Evolutionary conservation across 2,329 filamentous ascomycete genomes (phyloP).

Genomic region (Lasiodiplodia sp.): DNA sequence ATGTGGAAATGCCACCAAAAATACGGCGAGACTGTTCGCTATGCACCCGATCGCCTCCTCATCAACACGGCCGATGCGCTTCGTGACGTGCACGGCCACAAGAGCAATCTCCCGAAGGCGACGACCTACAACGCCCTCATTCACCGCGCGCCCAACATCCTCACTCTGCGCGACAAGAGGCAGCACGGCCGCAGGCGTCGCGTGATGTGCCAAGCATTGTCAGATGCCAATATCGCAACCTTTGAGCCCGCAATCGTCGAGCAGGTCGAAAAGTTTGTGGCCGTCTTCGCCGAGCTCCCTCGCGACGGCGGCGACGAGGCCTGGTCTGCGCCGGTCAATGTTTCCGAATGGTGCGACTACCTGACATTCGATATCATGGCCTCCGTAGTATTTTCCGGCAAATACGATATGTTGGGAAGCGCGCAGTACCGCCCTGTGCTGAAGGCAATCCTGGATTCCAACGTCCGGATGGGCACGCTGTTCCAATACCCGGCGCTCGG

Average conservation of each 20-base stretch:
- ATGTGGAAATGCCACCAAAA: conserved; percentile 73
- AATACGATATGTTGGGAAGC: conserved; percentile 53
- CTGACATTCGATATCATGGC: conserved; percentile 62
- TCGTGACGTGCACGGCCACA: conserved; percentile 37
- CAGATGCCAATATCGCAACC: conserved; percentile 51
- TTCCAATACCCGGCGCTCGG: conserved; percentile 21
- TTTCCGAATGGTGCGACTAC: conserved; percentile 15
- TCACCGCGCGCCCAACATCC: conserved; percentile 52
- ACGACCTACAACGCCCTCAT: conserved; percentile 44
- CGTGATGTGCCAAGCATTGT: conserved; percentile 56
- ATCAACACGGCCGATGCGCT: conserved; percentile 71
- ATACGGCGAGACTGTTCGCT: conserved; percentile 77
- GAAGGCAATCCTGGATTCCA: conserved; percentile 47
- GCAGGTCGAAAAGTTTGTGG: conserved; percentile 17
- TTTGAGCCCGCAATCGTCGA: conserved; percentile 20
- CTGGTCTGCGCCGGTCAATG: conserved; percentile 13
- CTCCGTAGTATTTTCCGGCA: conserved; percentile 55
- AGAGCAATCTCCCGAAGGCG: conserved; percentile 16
- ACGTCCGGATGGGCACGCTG: conserved; percentile 22
- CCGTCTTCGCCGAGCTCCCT: conserved; percentile 16
- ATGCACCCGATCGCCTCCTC: conserved; percentile 77
- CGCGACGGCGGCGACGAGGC: conserved; percentile 1
- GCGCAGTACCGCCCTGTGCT: conserved; percentile 52
- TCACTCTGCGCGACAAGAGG: conserved; percentile 53
- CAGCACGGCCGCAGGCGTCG: conserved; percentile 56